Base-by-base conservation (phyloP, 208 protist species). In the Leishmania lainsoni region DNA sequence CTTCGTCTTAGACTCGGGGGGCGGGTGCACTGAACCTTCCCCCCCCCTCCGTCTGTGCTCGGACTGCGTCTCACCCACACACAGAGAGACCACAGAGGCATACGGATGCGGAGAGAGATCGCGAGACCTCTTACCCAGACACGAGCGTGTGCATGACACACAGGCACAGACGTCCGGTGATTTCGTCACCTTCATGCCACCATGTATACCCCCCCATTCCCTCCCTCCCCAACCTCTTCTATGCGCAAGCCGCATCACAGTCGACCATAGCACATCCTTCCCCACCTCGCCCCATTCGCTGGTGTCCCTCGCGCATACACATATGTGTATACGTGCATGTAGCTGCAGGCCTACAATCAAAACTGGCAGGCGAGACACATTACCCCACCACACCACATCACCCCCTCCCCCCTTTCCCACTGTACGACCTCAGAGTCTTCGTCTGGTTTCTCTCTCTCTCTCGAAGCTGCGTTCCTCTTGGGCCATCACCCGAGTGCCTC, bases 311-410 rank as follows among this genome's bases (percentile, higher is more conserved):
- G 8, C 56, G 52, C 8, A 12, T 51, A n/a, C 42, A 1, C 4
- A 61, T 35, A 42, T 20, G n/a, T 39, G 72, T 54, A 72, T 65
- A 80, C 63, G 72, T 65, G 69, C 45, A 75, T 65, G 74, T 52
- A 80, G 32, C 71, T 48, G 72, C 42, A 80, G 70, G 42, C 63
- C 71, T 48, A 29, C 8, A 48, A 20, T 39, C 32, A 68, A 20
- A 39, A 14, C 9, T n/a, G 61, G 32, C 22, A 73, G 68, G 29
- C 26, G 5, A 22, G 42, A 16, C 39, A 9, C 68, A 22, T 22
- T 45, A 45, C 16, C 42, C 69, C 29, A 32, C 42, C 20, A 42
- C 42, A 10, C 42, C 45, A 22, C 42, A 29, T 14, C 42, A 2
- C n/a, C 61, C 16, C 22, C 61, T 1, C 61, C 61, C 3, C 8